Conservation (phyloP, 495 filamentous ascomycete genomes). For the Penicillium fimorum region DNA sequence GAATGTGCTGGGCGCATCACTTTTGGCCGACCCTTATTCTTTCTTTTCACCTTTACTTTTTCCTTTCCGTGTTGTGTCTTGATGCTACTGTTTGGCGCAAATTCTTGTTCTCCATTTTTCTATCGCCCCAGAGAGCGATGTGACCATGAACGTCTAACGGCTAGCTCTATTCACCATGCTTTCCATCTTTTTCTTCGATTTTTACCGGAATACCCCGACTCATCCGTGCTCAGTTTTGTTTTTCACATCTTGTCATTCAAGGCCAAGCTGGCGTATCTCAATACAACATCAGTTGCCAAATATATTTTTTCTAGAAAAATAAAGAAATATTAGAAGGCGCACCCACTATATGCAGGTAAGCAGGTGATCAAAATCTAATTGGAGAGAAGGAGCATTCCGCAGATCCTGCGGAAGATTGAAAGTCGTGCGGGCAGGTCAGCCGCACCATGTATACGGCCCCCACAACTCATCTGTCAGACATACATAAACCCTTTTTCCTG, state of each 20-base stretch:
- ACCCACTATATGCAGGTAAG: background rate
- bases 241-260: slow-evolving; percentile 12
- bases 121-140: slow-evolving; percentile 13
- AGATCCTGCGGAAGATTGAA: slow-evolving; percentile 12
- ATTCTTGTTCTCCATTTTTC: slow-evolving; percentile 10
- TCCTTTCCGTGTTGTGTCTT: slow-evolving; percentile 10
- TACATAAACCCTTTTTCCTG: background rate
- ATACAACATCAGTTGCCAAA: slow-evolving; percentile 17
- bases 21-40: slow-evolving; percentile 18
- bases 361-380: slow-evolving; percentile 12
- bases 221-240: slow-evolving; percentile 17
- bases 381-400: slow-evolving; percentile 20
- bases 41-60: slow-evolving; percentile 5
- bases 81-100: slow-evolving; percentile 11
- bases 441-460: slow-evolving; percentile 21
- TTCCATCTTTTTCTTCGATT: slow-evolving; percentile 14
- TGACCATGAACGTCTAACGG: slow-evolving; percentile 13
- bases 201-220: slow-evolving; percentile 32
- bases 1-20: slow-evolving; percentile 30
- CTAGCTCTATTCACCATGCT: slow-evolving; percentile 17
- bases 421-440: slow-evolving; percentile 33
- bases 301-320: background rate
- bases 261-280: slow-evolving; percentile 19
- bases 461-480: slow-evolving; percentile 12
- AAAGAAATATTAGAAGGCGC: background rate